Evolutionary conservation across 805 yeast genomes (phyloP), one percentile per base, ranked within the genome.

Genomic region (Lipomyces kockii): DNA sequence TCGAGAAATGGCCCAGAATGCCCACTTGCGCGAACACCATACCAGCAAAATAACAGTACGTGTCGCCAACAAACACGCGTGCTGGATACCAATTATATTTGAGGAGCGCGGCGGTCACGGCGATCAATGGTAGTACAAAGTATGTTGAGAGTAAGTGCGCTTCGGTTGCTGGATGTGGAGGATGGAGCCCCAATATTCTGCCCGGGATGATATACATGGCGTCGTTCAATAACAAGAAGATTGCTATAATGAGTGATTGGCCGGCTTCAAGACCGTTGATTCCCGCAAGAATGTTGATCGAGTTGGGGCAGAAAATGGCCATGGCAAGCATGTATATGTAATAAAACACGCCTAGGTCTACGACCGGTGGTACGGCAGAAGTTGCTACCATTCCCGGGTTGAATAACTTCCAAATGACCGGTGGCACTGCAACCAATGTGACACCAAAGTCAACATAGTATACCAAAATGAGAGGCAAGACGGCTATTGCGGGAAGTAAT

Each of bases 11-110:
- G 0, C 98, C 98, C 66, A 91, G 83, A 46, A 95, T 95, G 0
- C 98, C 98, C 37, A 91, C 97, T 34, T 93, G 95, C 0, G 98
- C 99, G 78, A 95, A 92, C 0, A 95, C 97, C 99, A 95, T 95
- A 2, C 99, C 99, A 32, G 97, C 92, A 78, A 95, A 93, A 79
- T 95, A 95, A 80, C 99, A 95, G 81, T 90, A 95, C 0, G 99
- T 94, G 77, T 95, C 99, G 37, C 99, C 99, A 7, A 95, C 99
- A 80, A 95, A 95, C 0, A 92, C 98, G 65, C 80, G 80, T 0
- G 99, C 92, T 0, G 99, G 99, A 81, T 83, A 95, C 89, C 93
- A 90, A 77, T 95, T 95, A 81, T 83, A 89, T 72, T 85, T 86
- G 73, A 90, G 84, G 64, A 95, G 80, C 0, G 90, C 97, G 1